phyloP scores from a whole-genome alignment of 2,329 filamentous ascomycete species.

The Emydomyces testavorans region DNA sequence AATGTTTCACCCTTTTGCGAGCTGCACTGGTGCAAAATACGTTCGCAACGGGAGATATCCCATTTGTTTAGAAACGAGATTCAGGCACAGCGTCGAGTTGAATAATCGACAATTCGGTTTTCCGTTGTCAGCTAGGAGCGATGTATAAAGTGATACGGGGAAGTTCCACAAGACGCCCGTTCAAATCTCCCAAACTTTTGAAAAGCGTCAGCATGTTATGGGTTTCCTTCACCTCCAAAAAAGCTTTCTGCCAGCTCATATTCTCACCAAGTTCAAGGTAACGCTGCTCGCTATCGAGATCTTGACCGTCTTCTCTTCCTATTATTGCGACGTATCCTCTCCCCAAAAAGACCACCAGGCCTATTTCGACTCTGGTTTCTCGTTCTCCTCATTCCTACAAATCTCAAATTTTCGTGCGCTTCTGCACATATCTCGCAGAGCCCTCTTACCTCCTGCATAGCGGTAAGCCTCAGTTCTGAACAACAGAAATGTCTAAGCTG shows the following conservation, averaged over 20 bases:
- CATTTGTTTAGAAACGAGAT: background rate
- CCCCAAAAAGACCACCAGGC: too few species aligned
- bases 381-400: background rate
- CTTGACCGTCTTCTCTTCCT: background rate
- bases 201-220: too few species aligned
- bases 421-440: background rate
- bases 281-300: background rate
- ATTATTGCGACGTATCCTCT: background rate
- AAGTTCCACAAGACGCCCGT: background rate
- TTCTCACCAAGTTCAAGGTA: too few species aligned
- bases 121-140: too few species aligned
- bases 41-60: too few species aligned
- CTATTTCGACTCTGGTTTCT: background rate
- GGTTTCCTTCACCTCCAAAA: too few species aligned
- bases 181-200: too few species aligned
- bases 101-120: too few species aligned
- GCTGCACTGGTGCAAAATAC: too few species aligned
- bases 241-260: too few species aligned
- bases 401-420: background rate
- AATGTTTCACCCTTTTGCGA: too few species aligned
- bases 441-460: background rate
- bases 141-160: background rate
- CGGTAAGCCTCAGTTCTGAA: background rate
- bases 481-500: background rate
- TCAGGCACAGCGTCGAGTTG: too few species aligned